phyloP scores from a whole-genome alignment of 805 yeast species.

The Saccharomycopsis olivae region DNA sequence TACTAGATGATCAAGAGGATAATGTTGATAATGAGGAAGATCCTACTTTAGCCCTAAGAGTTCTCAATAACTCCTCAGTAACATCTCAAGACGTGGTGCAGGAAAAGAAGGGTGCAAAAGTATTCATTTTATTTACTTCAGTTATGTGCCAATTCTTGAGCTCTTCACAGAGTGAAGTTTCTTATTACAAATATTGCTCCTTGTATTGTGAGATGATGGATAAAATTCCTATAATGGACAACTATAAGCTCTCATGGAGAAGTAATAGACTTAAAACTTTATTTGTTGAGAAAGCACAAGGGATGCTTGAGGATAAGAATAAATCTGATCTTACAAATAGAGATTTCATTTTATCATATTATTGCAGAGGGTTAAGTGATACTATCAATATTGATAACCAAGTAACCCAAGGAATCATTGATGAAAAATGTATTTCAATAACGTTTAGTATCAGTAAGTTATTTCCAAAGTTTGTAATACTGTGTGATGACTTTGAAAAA shows the following conservation, averaged over 20 bases:
- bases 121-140: constrained; percentile 1
- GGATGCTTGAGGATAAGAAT: background rate
- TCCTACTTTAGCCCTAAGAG: too few relatives aligned
- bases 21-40: too few relatives aligned
- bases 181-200: constrained; percentile 5
- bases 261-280: background rate
- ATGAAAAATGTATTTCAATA: constrained; percentile 20
- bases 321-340: too few relatives aligned
- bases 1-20: too few relatives aligned
- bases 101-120: too few relatives aligned
- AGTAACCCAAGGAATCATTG: background rate
- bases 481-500: constrained; percentile 25
- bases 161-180: background rate
- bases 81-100: too few relatives aligned
- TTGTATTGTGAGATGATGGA: constrained; percentile 9
- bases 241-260: background rate
- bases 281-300: constrained; percentile 1
- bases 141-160: constrained; percentile 2
- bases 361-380: background rate
- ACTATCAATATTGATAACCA: background rate
- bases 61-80: too few relatives aligned
- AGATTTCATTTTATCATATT: constrained; percentile 2
- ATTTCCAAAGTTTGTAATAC: constrained; percentile 27
- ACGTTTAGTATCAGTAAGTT: constrained; percentile 36
- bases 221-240: background rate